Percentiles rank a stretch among this genome's conserved stretches.
Evolutionary conservation across 768 basidiomycete species (phyloP).

Genomic region (Tricholoma matsutake): DNA sequence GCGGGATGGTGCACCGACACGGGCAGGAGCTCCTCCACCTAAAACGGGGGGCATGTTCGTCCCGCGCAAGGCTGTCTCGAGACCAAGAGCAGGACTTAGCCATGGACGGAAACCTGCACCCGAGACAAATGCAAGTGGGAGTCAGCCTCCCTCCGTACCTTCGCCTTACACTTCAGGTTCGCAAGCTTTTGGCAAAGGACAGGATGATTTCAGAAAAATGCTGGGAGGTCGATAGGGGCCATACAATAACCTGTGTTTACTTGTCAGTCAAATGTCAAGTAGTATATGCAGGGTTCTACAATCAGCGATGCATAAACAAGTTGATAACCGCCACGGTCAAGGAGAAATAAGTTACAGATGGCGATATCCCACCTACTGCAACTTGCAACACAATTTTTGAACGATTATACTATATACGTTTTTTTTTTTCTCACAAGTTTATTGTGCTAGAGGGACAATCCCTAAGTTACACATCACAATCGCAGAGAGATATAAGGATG

Average conservation of each 20-base stretch:
- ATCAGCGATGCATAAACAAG: too few species aligned
- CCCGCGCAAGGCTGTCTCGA: slow-evolving; percentile 60
- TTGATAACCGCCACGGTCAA: too few species aligned
- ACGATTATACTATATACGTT: too few species aligned
- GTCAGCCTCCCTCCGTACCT: slow-evolving; percentile 15
- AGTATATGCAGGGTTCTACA: too few species aligned
- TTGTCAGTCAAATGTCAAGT: background rate
- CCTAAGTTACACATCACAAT: too few species aligned
- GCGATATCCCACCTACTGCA: too few species aligned
- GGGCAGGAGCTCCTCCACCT: slow-evolving; percentile 31
- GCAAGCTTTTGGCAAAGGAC: slow-evolving; percentile 45
- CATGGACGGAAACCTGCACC: slow-evolving; percentile 42
- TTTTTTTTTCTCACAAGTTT: too few species aligned
- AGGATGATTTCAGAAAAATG: slow-evolving; percentile 89
- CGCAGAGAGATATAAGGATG: too few species aligned
- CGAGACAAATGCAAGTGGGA: slow-evolving; percentile 9
- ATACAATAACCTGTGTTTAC: background rate
- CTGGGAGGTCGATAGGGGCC: slow-evolving; percentile 32
- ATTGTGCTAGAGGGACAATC: too few species aligned
- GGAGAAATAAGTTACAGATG: too few species aligned
- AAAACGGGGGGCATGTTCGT: slow-evolving; percentile 56
- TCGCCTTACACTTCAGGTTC: slow-evolving; percentile 19
- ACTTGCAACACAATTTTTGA: too few species aligned
- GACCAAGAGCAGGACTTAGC: slow-evolving; percentile 72
- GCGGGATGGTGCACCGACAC: slow-evolving; percentile 27